A percentile compares a stretch with the other conserved stretches of the same genome.
Evolutionary conservation across 2,329 filamentous ascomycete genomes (phyloP).

Genomic region (Penicillium freii): DNA sequence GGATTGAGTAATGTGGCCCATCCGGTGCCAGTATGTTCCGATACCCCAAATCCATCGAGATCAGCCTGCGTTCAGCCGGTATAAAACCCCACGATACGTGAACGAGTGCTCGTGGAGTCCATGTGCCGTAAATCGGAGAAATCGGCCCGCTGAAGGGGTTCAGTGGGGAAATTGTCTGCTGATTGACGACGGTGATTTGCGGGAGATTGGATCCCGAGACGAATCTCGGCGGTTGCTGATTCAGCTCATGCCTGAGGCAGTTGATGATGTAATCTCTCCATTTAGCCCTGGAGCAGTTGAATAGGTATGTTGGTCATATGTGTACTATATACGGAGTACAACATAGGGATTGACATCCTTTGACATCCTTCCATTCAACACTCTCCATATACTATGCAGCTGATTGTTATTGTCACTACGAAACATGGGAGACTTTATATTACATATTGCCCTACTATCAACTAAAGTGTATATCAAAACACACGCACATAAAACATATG

Average conservation of each 20-base stretch:
- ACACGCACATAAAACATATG: no score
- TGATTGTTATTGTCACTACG: no score
- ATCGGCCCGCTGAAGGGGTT: conserved; percentile 15
- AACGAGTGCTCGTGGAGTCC: conserved; percentile 22
- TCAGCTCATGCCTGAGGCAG: conserved; percentile 10
- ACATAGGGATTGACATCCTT: no score
- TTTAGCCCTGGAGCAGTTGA: no score
- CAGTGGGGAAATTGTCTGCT: not conserved
- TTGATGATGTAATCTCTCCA: not conserved
- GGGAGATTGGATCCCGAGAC: conserved; percentile 10
- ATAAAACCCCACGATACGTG: conserved; percentile 30
- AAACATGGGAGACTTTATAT: not conserved
- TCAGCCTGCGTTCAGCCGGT: conserved; percentile 29
- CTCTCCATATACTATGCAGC: no score
- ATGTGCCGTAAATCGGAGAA: conserved; percentile 44
- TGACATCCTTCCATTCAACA: no score
- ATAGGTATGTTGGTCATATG: not conserved
- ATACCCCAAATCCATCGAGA: conserved; percentile 38
- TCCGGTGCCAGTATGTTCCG: conserved; percentile 36
- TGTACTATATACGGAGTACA: no score
- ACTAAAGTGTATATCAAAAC: not conserved
- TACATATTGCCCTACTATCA: not conserved
- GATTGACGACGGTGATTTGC: not conserved
- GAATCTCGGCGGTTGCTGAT: conserved; percentile 32
- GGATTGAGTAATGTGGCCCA: conserved; percentile 33